Evolutionary conservation across 495 filamentous ascomycete species (phyloP).

Genomic region (Penicillium taxi): DNA sequence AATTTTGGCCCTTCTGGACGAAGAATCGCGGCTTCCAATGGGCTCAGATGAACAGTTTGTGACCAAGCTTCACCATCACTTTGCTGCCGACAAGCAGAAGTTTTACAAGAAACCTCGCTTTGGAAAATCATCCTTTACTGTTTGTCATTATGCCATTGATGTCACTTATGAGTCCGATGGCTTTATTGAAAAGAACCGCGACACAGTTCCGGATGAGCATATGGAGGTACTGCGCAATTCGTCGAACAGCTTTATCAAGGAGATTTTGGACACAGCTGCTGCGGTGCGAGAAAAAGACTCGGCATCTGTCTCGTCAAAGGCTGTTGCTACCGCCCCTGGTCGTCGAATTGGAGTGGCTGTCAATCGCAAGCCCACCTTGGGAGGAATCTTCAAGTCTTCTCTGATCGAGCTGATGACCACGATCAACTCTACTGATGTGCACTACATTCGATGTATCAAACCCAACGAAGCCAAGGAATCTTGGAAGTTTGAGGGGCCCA

Average conservation of each 20-base stretch:
- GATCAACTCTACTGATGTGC: conserved; percentile 95
- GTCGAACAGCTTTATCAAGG: conserved; percentile 74
- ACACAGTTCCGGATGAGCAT: conserved; percentile 97
- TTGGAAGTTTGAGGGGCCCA: conserved; percentile 98
- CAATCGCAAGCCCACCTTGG: conserved; percentile 92
- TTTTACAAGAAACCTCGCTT: conserved; percentile 98
- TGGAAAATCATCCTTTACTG: conserved; percentile 94
- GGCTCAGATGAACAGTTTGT: conserved; percentile 97
- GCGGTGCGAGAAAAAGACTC: conserved; percentile 85
- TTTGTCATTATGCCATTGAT: conserved; percentile 97
- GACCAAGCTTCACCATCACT: conserved; percentile 94
- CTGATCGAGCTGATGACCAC: conserved; percentile 97
- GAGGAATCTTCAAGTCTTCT: conserved; percentile 97
- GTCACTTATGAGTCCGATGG: conserved; percentile 99
- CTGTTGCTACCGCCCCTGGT: conserved; percentile 55
- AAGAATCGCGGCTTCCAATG: conserved; percentile 94
- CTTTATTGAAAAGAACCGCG: conserved; percentile 99
- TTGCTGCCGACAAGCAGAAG: conserved; percentile 81
- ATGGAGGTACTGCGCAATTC: conserved; percentile 83
- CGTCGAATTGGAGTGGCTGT: conserved; percentile 84
- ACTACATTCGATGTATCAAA: conserved; percentile 99
- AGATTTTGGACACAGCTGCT: conserved; percentile 78
- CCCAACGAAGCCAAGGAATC: conserved; percentile 95
- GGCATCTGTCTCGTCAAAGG: conserved; percentile 61
- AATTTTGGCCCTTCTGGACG: conserved; percentile 84